phyloP scores from a whole-genome alignment of 2,329 filamentous ascomycete genomes.

The Penicillium griseofulvum region DNA sequence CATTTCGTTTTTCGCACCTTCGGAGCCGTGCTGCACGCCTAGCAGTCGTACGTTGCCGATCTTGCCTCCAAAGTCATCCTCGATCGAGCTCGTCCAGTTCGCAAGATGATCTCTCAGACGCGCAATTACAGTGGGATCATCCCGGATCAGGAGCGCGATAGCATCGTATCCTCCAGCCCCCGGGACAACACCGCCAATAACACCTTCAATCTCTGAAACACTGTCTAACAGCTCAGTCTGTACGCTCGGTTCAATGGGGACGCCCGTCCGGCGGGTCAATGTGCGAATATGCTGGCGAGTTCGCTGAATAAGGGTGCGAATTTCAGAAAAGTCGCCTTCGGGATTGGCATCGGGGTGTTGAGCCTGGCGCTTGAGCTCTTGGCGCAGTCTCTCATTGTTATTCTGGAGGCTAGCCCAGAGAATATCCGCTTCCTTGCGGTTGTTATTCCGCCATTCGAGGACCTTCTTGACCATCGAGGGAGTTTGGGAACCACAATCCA shows the following conservation, averaged over 20 bases:
- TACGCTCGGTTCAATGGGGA: conserved; percentile 83
- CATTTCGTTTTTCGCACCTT: conserved; percentile 44
- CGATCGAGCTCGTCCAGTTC: conserved; percentile 58
- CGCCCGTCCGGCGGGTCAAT: conserved; percentile 71
- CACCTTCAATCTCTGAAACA: conserved; percentile 67
- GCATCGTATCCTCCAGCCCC: conserved; percentile 95
- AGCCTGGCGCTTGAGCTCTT: conserved; percentile 57
- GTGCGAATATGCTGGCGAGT: conserved; percentile 64
- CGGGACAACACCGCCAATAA: conserved; percentile 87
- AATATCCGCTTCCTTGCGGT: conserved; percentile 60
- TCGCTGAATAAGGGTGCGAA: conserved; percentile 52
- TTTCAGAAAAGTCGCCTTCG: conserved; percentile 49
- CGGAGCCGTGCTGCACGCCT: conserved; percentile 47
- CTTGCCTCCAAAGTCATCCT: conserved; percentile 46
- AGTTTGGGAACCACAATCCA: conserved; percentile 89
- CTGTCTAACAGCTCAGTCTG: conserved; percentile 85
- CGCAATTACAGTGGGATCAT: conserved; percentile 63
- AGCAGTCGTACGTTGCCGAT: conserved; percentile 47
- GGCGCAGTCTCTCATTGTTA: conserved; percentile 69
- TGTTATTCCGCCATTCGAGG: conserved; percentile 71
- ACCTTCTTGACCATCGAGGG: conserved; percentile 95
- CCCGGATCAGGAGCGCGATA: conserved; percentile 72
- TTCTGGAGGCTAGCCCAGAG: conserved; percentile 75
- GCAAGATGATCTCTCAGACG: conserved; percentile 62
- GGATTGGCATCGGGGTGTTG: conserved; percentile 45